These are phyloP conservation scores for Tylopilus sp. DNA, from an alignment of 768 basidiomycete species.

Conservation along the genomic window DNA sequence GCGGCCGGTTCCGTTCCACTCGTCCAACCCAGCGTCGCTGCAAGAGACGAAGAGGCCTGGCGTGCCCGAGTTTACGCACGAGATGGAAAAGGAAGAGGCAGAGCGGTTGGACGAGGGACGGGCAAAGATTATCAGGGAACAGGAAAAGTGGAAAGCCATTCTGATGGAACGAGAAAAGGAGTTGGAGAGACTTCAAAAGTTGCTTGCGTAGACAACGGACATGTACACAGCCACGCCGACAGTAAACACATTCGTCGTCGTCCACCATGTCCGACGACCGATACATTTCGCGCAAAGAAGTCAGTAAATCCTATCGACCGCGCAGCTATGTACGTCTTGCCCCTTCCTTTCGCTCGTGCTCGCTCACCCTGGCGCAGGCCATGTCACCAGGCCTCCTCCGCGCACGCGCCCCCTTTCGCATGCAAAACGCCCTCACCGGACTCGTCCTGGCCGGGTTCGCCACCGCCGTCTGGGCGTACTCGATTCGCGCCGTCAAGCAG, in stretches of 20 bases:
- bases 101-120: constrained; percentile 76
- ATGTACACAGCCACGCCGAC: constrained; percentile 16
- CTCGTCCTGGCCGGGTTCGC: constrained; percentile 67
- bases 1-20: constrained; percentile 70
- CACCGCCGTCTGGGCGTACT: constrained; percentile 85
- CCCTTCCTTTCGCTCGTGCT: background rate
- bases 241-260: background rate
- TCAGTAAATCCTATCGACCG: constrained; percentile 37
- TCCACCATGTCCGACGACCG: constrained; percentile 30
- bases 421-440: constrained; percentile 80
- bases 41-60: constrained; percentile 62
- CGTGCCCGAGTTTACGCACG: constrained; percentile 77
- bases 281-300: constrained; percentile 35
- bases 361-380: constrained; percentile 32
- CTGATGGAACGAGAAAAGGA: constrained; percentile 85
- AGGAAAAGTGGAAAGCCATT: constrained; percentile 63
- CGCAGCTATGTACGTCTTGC: constrained; percentile 33
- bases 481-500: constrained; percentile 91
- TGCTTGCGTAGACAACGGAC: constrained; percentile 3
- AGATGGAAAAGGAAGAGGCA: constrained; percentile 86
- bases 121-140: constrained; percentile 67
- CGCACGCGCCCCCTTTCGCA: constrained; percentile 79
- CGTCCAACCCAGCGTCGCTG: constrained; percentile 54
- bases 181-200: constrained; percentile 62
- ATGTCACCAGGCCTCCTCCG: constrained; percentile 88